phyloP scores from a whole-genome alignment of 768 basidiomycete genomes.

The Pulveroboletus sp. region DNA sequence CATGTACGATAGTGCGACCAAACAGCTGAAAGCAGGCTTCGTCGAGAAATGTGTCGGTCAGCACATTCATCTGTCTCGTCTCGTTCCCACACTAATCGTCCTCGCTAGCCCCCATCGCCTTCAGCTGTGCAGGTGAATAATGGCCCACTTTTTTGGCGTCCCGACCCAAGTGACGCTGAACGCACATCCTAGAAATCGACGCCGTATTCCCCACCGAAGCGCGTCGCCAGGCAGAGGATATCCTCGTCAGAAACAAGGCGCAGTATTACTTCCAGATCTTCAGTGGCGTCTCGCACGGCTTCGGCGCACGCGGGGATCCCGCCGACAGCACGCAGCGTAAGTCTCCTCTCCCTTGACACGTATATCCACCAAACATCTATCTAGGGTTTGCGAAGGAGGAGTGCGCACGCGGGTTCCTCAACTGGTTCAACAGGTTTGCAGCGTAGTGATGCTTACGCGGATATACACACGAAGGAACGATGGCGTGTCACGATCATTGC shows the following conservation, averaged over 20 bases:
- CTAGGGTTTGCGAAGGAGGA: constrained; percentile 62
- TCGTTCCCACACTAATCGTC: neutral
- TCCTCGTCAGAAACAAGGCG: constrained; percentile 46
- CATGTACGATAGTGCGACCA: constrained; percentile 7
- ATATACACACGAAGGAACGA: too few species aligned
- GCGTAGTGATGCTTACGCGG: too few species aligned
- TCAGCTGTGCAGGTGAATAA: constrained; percentile 53
- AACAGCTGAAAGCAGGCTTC: constrained; percentile 42
- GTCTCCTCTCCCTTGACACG: neutral
- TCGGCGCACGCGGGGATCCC: constrained; percentile 31
- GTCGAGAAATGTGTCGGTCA: constrained; percentile 46
- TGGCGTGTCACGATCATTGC: too few species aligned
- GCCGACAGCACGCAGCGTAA: constrained; percentile 22
- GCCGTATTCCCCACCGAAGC: constrained; percentile 46
- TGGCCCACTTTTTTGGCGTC: too few species aligned
- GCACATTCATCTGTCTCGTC: constrained; percentile 9
- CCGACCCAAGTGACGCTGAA: neutral
- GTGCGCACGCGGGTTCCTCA: constrained; percentile 45
- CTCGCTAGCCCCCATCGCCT: constrained; percentile 46
- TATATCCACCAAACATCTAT: constrained; percentile 31
- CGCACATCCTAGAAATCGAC: constrained; percentile 43
- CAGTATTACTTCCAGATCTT: constrained; percentile 57
- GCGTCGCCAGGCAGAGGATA: constrained; percentile 53
- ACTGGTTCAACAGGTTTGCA: constrained; percentile 50
- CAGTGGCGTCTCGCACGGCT: constrained; percentile 40